Percentiles rank a stretch among this genome's conserved stretches.
Conservation (phyloP, 2,329 filamentous ascomycete genomes). For the Seiridium cupressi region DNA sequence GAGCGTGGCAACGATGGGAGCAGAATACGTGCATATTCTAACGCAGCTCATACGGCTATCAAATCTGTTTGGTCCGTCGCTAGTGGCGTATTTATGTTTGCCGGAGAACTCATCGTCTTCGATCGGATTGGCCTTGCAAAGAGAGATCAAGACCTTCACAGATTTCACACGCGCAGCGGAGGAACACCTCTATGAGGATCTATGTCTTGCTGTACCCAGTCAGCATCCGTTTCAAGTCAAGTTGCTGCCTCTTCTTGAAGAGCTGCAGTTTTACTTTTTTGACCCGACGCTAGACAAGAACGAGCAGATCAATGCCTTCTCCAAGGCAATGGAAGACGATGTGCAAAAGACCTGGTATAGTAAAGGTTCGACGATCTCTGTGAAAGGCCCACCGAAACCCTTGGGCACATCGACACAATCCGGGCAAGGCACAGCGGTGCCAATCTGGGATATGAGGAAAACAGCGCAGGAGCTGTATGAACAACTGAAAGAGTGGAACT, state of each 20-base stretch:
- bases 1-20: slow-evolving; percentile 14
- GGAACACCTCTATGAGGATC: slow-evolving; percentile 16
- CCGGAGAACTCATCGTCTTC: slow-evolving; percentile 13
- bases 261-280: slow-evolving; percentile 7
- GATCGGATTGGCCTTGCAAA: slow-evolving; percentile 12
- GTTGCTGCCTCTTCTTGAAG: slow-evolving; percentile 19
- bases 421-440: slow-evolving; percentile 29
- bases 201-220: slow-evolving; percentile 7
- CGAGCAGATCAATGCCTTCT: slow-evolving; percentile 36
- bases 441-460: slow-evolving; percentile 14
- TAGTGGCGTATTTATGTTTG: slow-evolving; percentile 24
- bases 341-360: slow-evolving; percentile 43
- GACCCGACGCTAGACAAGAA: slow-evolving; percentile 15
- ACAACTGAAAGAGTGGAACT: slow-evolving; percentile 22
- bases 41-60: slow-evolving; percentile 19
- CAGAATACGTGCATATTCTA: slow-evolving; percentile 21
- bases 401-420: slow-evolving; percentile 29
- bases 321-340: slow-evolving; percentile 41
- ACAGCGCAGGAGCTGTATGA: slow-evolving; percentile 16
- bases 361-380: slow-evolving; percentile 29
- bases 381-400: slow-evolving; percentile 35
- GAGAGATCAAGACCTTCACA: slow-evolving; percentile 17
- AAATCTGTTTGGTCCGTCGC: slow-evolving; percentile 26
- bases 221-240: slow-evolving; percentile 10
- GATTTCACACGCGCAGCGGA: slow-evolving; percentile 21